Evolutionary conservation across 2,329 filamentous ascomycete genomes (phyloP).

Genomic region (Davidsoniella eucalypti): DNA sequence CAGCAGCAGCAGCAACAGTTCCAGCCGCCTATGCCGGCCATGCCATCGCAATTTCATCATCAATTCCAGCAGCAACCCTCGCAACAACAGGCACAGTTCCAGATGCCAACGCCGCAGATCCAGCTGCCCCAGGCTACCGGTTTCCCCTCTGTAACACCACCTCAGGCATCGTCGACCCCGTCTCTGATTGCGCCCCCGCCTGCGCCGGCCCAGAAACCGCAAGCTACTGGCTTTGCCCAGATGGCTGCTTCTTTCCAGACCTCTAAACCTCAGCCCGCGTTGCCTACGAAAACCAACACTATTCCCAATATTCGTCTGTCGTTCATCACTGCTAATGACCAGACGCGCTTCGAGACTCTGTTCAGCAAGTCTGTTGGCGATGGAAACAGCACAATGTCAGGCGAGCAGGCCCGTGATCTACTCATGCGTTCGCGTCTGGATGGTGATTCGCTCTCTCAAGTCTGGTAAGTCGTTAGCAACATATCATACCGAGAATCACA

Average conservation of each 20-base stretch:
- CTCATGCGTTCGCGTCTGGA: conserved; percentile 76
- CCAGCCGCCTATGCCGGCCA: conserved; percentile 42
- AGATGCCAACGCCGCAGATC: conserved; percentile 24
- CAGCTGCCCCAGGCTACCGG: conserved; percentile 28
- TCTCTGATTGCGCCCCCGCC: conserved; percentile 28
- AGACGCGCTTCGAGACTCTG: conserved; percentile 90
- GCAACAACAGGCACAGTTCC: conserved; percentile 25
- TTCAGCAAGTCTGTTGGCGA: conserved; percentile 92
- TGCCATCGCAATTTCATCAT: conserved; percentile 43
- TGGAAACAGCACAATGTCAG: conserved; percentile 69
- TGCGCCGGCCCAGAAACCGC: conserved; percentile 46
- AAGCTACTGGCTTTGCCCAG: conserved; percentile 47
- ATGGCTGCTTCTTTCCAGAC: conserved; percentile 53
- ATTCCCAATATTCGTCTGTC: conserved; percentile 90
- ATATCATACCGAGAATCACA: conserved; percentile 7
- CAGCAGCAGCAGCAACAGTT: conserved; percentile 38
- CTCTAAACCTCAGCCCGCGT: conserved; percentile 28
- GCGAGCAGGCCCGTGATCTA: conserved; percentile 81
- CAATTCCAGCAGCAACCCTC: conserved; percentile 34
- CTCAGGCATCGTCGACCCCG: conserved; percentile 27
- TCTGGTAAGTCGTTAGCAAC: conserved; percentile 47
- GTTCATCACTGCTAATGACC: conserved; percentile 89
- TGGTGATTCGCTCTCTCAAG: conserved; percentile 75
- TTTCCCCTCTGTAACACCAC: conserved; percentile 30
- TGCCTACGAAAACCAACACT: conserved; percentile 43